These are phyloP conservation scores for Potentilla sterilis DNA, from an alignment of 306 rosid species.

Conservation along the genomic window DNA sequence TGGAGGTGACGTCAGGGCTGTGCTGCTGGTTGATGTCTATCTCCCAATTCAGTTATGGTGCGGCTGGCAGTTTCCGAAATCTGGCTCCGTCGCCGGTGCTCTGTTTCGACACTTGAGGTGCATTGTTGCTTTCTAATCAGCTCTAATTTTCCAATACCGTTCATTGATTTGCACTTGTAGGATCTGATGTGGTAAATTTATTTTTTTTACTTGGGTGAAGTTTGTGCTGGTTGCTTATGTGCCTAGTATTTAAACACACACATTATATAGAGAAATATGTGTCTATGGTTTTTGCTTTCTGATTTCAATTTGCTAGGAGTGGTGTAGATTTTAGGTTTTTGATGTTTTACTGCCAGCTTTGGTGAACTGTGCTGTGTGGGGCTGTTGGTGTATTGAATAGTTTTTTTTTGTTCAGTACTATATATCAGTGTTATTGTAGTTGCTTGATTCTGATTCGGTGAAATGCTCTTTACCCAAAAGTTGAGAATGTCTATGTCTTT, in stretches of 20 bases:
- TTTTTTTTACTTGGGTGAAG: background rate
- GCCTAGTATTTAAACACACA: background rate
- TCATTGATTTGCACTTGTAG: background rate
- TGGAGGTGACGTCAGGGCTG: constrained; percentile 46
- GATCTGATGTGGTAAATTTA: background rate
- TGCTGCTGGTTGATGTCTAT: constrained; percentile 65
- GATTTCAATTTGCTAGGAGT: background rate
- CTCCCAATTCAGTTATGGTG: constrained; percentile 54
- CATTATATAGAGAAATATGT: background rate
- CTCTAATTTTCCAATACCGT: too few relatives aligned
- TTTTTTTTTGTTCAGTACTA: background rate
- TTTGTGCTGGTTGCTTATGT: background rate
- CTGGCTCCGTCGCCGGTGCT: constrained; percentile 56
- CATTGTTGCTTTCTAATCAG: background rate
- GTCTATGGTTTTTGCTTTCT: background rate
- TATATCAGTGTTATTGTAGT: background rate
- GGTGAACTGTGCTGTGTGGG: background rate
- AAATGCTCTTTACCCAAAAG: background rate
- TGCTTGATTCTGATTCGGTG: background rate
- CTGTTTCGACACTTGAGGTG: constrained; percentile 81
- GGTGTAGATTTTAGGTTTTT: background rate
- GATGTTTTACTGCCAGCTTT: background rate
- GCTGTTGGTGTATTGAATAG: background rate
- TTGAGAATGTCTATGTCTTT: background rate
- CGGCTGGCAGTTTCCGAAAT: constrained; percentile 86